Conservation (phyloP, 192 early-diverging fungal species). For the Entrophospora sp. region DNA sequence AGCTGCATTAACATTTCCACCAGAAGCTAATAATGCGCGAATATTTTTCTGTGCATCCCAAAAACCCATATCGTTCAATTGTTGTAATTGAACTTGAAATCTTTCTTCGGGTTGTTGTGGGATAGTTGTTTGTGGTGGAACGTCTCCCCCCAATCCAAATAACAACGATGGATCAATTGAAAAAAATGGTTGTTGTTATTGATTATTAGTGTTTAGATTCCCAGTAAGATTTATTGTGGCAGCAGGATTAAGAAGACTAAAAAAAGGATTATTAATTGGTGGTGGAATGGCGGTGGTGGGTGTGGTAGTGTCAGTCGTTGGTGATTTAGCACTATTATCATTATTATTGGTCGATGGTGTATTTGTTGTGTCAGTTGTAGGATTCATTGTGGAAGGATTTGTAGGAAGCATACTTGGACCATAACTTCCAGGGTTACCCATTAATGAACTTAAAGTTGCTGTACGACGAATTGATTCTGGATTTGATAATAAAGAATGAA, state of each 20-base stretch:
- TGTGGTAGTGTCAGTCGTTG: constrained; percentile 22
- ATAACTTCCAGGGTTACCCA: constrained; percentile 23
- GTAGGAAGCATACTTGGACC: too few relatives aligned
- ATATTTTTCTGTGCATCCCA: constrained; percentile 84
- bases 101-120: constrained; percentile 57
- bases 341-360: constrained; percentile 24
- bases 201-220: too few relatives aligned
- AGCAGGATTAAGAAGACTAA: constrained; percentile 29
- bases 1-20: constrained; percentile 94
- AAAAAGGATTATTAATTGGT: constrained; percentile 39
- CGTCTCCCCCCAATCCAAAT: constrained; percentile 27
- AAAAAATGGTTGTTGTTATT: not conserved
- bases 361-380: too few relatives aligned
- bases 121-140: too few relatives aligned
- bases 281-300: too few relatives aligned
- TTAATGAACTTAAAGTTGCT: constrained; percentile 51
- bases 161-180: constrained; percentile 23
- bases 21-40: constrained; percentile 67
- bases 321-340: too few relatives aligned
- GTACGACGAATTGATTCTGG: constrained; percentile 72
- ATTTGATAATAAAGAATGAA: constrained; percentile 75
- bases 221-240: constrained; percentile 22
- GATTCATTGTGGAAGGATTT: too few relatives aligned
- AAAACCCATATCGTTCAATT: constrained; percentile 95
- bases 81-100: constrained; percentile 70